Percentiles rank a stretch among this genome's conserved stretches.
Conservation (phyloP, 805 yeast species). For the Starmerella floricola region DNA sequence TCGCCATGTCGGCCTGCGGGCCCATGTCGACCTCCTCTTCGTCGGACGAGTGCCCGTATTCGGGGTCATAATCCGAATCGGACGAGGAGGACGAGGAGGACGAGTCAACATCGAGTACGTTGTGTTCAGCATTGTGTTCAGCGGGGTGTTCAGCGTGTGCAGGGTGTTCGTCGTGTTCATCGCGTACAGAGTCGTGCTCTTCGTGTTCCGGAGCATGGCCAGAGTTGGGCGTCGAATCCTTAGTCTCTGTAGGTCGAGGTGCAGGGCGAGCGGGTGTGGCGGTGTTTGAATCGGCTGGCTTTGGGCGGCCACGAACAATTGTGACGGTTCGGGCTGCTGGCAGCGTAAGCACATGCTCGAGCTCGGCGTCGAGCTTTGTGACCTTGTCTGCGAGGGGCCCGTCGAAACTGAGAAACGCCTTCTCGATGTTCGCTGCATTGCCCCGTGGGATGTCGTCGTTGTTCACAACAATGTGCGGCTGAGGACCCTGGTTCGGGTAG, state of each 20-base stretch:
- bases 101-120: slow-evolving; percentile 7
- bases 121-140: too few relatives aligned
- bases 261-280: too few relatives aligned
- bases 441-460: slow-evolving; percentile 64
- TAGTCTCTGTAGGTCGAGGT: too few relatives aligned
- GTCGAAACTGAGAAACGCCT: slow-evolving; percentile 39
- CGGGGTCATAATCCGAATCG: slow-evolving; percentile 7
- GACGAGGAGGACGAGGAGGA: slow-evolving; percentile 5
- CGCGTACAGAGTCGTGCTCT: too few relatives aligned
- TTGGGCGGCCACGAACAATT: slow-evolving; percentile 31
- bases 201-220: too few relatives aligned
- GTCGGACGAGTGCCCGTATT: slow-evolving; percentile 20
- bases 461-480: slow-evolving; percentile 31
- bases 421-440: slow-evolving; percentile 51
- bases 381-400: slow-evolving; percentile 42
- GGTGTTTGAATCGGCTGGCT: background rate
- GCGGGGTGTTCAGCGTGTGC: too few relatives aligned
- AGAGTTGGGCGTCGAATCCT: too few relatives aligned
- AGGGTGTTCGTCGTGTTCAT: too few relatives aligned
- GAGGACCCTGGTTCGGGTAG: slow-evolving; percentile 37
- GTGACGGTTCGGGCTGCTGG: slow-evolving; percentile 53
- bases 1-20: slow-evolving; percentile 3
- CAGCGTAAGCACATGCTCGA: slow-evolving; percentile 47
- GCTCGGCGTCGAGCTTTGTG: slow-evolving; percentile 41
- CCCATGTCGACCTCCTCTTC: slow-evolving; percentile 24